These are phyloP conservation scores for Pterocarpus macrocarpus DNA, from an alignment of 306 rosid species.

Conservation along the genomic window DNA sequence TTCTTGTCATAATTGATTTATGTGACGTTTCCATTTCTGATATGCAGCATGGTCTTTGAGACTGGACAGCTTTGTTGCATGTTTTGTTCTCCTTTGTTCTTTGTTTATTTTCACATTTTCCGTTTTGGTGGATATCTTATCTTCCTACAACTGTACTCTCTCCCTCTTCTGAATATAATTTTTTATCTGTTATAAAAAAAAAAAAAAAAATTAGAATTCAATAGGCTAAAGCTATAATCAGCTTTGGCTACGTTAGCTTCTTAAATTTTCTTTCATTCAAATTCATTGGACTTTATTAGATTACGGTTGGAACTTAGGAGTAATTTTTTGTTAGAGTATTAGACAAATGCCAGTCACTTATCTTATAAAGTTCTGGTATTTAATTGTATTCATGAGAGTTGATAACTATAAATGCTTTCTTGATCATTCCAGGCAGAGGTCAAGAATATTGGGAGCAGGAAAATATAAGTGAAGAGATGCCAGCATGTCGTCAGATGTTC, in stretches of 20 bases:
- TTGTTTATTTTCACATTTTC: slow-evolving; percentile 3
- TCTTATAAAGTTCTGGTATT: slow-evolving; percentile 25
- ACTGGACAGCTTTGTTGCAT: slow-evolving; percentile 4
- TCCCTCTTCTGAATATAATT: neutral
- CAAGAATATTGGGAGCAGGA: slow-evolving; percentile 90
- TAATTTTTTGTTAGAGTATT: neutral
- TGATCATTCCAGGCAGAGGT: slow-evolving; percentile 76
- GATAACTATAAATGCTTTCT: slow-evolving; percentile 23
- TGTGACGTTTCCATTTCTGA: neutral
- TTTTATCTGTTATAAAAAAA: neutral
- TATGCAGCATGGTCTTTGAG: neutral
- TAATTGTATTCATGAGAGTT: slow-evolving; percentile 16
- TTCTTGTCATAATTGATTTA: slow-evolving; percentile 22
- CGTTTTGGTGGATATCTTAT: neutral
- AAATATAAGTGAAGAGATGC: slow-evolving; percentile 90
- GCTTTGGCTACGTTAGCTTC: slow-evolving; percentile 8
- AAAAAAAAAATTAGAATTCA: neutral
- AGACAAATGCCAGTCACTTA: slow-evolving; percentile 19
- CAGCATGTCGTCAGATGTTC: slow-evolving; percentile 91
- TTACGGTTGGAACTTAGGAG: slow-evolving; percentile 1
- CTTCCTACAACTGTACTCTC: slow-evolving; percentile 16
- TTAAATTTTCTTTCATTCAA: slow-evolving; percentile 7
- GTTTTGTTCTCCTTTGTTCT: neutral
- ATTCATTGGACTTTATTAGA: slow-evolving; percentile 20
- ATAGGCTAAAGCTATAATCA: slow-evolving; percentile 1